Evolutionary conservation across 177 flowering plant species (phyloP).

Genomic region (Vitis hybrid): DNA sequence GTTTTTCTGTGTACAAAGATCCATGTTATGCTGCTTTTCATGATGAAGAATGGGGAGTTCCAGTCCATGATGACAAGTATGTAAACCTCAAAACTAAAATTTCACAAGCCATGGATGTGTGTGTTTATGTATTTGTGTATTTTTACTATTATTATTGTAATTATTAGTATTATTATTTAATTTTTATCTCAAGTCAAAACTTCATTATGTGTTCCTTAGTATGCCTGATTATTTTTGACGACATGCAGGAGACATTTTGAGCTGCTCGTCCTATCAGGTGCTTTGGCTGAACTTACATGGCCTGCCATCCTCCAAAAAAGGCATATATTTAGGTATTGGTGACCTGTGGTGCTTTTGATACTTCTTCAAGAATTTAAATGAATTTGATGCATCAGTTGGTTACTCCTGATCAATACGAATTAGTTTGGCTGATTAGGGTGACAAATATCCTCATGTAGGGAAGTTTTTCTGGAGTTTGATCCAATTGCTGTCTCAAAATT

Average conservation of each 20-base stretch:
- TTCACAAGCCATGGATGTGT: no score
- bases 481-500: slow-evolving; percentile 25
- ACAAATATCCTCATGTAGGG: slow-evolving; percentile 11
- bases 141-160: no score
- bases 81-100: slow-evolving; percentile 1
- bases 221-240: neutral
- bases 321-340: slow-evolving; percentile 43
- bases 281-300: slow-evolving; percentile 73
- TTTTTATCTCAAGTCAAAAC: no score
- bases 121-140: no score
- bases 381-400: no score
- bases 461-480: slow-evolving; percentile 32
- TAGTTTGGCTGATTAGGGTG: neutral
- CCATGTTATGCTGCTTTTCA: slow-evolving; percentile 61
- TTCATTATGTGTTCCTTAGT: neutral
- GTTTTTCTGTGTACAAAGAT: slow-evolving; percentile 25
- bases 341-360: no score
- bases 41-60: slow-evolving; percentile 71
- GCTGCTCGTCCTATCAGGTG: slow-evolving; percentile 56
- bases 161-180: no score
- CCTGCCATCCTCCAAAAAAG: slow-evolving; percentile 62
- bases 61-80: slow-evolving; percentile 70
- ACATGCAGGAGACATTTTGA: slow-evolving; percentile 59
- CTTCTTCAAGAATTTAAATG: no score
- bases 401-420: no score